These are phyloP conservation scores for Erythrobasidium yunnanense DNA, from an alignment of 768 basidiomycete species.

Conservation along the genomic window DNA sequence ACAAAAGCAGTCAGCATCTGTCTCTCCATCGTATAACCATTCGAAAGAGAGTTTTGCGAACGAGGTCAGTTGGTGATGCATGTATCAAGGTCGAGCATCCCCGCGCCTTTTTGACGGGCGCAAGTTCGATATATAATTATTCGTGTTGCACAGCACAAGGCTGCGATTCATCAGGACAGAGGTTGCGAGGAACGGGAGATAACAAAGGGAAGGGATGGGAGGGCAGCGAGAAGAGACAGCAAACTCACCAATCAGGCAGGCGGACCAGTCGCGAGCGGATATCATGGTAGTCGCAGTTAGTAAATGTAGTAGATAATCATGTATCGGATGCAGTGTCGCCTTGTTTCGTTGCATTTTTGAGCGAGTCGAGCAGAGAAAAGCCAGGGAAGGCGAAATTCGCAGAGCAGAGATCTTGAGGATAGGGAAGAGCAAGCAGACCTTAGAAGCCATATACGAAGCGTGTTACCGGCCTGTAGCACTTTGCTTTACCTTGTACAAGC, in stretches of 20 bases:
- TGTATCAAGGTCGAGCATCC: conserved; percentile 24
- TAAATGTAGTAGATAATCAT: no score
- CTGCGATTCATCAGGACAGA: conserved; percentile 15
- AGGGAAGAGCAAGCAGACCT: no score
- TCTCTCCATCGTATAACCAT: not conserved
- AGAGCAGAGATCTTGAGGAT: no score
- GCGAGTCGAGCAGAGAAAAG: no score
- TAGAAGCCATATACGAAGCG: no score
- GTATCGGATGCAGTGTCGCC: no score
- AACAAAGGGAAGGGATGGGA: not conserved
- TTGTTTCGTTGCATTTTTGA: no score
- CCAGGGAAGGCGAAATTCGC: no score
- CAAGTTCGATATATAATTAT: conserved; percentile 1
- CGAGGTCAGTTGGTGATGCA: conserved; percentile 25
- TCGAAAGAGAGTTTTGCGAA: not conserved
- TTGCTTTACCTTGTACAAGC: not conserved
- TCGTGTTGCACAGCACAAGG: conserved; percentile 3
- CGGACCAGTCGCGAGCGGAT: no score
- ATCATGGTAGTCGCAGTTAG: no score
- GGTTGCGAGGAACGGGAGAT: not conserved
- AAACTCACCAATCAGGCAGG: conserved; percentile 1
- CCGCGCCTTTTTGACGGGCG: not conserved
- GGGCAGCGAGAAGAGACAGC: not conserved
- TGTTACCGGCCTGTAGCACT: not conserved
- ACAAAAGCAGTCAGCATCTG: not conserved